These are phyloP conservation scores for Austroboletus olivaceoglutinosus DNA, from an alignment of 1,284 basidiomycete genomes.

Conservation along the genomic window DNA sequence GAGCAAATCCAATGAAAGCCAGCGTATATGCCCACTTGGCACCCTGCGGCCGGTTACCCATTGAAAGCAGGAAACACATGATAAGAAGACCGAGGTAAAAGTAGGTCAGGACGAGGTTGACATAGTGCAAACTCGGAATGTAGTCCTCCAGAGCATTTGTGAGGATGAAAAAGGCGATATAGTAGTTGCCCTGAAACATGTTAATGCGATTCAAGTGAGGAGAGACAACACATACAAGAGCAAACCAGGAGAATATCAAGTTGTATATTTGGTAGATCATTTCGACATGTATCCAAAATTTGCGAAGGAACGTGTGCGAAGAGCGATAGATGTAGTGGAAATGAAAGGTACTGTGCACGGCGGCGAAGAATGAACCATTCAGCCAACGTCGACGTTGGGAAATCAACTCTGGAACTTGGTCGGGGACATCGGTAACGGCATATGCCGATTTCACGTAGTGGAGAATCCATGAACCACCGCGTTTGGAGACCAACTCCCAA, in stretches of 20 bases:
- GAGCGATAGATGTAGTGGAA: constrained; percentile 93
- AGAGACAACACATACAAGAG: constrained; percentile 53
- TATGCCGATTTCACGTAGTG: constrained; percentile 95
- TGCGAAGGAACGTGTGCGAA: constrained; percentile 79
- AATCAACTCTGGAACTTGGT: constrained; percentile 85
- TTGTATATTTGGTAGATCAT: constrained; percentile 90
- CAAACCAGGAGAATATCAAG: constrained; percentile 91
- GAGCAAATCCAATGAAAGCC: constrained; percentile 79
- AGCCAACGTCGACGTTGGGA: constrained; percentile 94
- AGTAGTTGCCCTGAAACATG: constrained; percentile 73
- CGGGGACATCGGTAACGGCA: constrained; percentile 90
- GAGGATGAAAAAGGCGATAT: constrained; percentile 83
- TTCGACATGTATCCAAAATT: constrained; percentile 94
- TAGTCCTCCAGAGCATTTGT: constrained; percentile 68
- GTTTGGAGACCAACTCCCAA: constrained; percentile 92
- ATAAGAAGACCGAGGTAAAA: constrained; percentile 85
- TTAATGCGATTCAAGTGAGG: neutral
- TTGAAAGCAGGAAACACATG: constrained; percentile 85
- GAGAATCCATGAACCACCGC: constrained; percentile 81
- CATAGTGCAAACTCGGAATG: constrained; percentile 59
- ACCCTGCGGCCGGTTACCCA: constrained; percentile 93
- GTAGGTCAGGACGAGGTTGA: constrained; percentile 83
- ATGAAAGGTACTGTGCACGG: constrained; percentile 85
- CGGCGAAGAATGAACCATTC: constrained; percentile 97
- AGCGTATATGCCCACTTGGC: constrained; percentile 79